Base-by-base conservation (phyloP, 2,329 filamentous ascomycete genomes). In the Tolypocladium ovalisporum region DNA sequence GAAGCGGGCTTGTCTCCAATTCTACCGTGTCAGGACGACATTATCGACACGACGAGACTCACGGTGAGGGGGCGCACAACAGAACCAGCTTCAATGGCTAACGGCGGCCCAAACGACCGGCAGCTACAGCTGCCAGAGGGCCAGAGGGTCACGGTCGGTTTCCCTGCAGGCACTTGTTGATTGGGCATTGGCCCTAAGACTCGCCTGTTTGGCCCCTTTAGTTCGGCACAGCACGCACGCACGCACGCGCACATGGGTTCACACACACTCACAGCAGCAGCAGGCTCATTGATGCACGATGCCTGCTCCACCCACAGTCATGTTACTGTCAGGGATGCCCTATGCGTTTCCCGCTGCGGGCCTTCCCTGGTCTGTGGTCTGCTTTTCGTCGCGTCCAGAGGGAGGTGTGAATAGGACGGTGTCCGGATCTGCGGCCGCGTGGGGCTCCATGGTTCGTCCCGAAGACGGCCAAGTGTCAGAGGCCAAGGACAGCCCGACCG, bases 361-460 rank as follows among this genome's bases (percentile, higher is more conserved):
- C 54, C 52, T 61, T 40, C 19, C 29, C 51, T 52, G 51, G n/a
- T 15, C n/a, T 12, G n/a, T 3, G 51, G 32, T 22, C 35, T 35
- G 32, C 35, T 35, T 56, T 10, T 55, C 29, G 13, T 35, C 51
- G 47, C 40, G 42, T 51, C 54, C 47, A 60, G 24, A 47, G 29
- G 19, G 19, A 32, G 27, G 42, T 29, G 42, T 47, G 19, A 29
- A 65, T 62, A 61, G 65, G 62, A 62, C 63, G 68, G 70, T 65
- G 68, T 62, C 68, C 68, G 64, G 68, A 70, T 69, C 66, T 72
- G 72, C 73, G 71, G 70, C 71, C 72, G 64, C 68, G 72, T 73
- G 70, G 73, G 69, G 65, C 69, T 55, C 66, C 60, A 66, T 73
- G 65, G 68, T 72, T 73, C 69, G 68, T 73, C 66, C 68, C 67